Percentiles rank a stretch among this genome's conserved stretches.
phyloP scores from a whole-genome alignment of 176 grass and related monocot genomes.

The Oropetium thomaeum region DNA sequence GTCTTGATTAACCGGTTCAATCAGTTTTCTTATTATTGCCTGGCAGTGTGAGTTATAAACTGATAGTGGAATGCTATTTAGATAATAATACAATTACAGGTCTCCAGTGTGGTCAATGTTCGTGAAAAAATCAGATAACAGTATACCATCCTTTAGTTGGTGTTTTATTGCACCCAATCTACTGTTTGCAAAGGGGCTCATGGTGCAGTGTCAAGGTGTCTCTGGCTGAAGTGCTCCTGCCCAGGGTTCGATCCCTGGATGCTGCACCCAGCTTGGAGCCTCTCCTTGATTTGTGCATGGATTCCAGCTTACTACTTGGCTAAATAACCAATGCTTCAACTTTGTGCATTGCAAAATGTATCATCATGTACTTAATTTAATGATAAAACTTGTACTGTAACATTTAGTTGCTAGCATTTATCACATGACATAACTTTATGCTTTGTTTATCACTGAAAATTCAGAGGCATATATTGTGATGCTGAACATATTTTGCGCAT shows the following conservation, averaged over 20 bases:
- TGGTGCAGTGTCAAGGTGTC: too few species aligned
- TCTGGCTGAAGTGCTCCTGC: too few species aligned
- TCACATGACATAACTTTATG: conserved; percentile 13
- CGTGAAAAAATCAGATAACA: neutral
- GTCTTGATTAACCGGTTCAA: neutral
- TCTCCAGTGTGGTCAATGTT: neutral
- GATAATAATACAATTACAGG: neutral
- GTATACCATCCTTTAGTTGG: too few species aligned
- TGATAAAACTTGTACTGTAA: neutral
- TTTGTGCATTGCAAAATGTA: neutral
- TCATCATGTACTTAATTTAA: neutral
- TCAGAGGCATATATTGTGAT: conserved; percentile 14
- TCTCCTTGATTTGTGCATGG: too few species aligned
- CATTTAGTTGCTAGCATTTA: neutral
- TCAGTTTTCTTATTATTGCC: neutral
- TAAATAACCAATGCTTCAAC: neutral
- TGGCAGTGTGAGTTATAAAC: neutral
- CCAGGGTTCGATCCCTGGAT: too few species aligned
- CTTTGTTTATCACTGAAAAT: conserved; percentile 25
- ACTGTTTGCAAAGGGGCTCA: too few species aligned
- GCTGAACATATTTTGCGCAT: neutral
- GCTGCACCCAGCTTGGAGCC: too few species aligned
- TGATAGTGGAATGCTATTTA: neutral
- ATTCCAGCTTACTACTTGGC: neutral
- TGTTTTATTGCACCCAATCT: neutral